Base-by-base conservation (phyloP, 176 grass and related monocot species). In the Tillandsia fasciculata region DNA sequence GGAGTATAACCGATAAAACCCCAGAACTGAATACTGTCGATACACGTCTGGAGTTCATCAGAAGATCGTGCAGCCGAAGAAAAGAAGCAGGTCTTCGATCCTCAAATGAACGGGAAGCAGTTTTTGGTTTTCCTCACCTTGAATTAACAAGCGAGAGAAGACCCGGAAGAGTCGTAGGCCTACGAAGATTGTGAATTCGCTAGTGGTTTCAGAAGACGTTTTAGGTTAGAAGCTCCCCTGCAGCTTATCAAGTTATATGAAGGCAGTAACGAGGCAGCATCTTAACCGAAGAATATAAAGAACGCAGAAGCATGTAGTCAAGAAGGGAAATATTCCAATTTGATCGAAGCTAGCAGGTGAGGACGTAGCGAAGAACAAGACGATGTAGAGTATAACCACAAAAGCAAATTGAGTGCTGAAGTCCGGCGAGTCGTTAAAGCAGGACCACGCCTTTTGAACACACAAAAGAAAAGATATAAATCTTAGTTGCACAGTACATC, bases 401-500 rank as follows among this genome's bases (percentile, higher is more conserved):
- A 69, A 69, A 51, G 53, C 75, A 77, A 69, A 61, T 61, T 78
- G 76, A 81, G 77, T 80, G 78, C 65, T 65, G 78, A 56, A 87
- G 88, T 76, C 77, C 67, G 88, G 83, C 58, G 81, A 83, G 81
- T 87, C 53, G 64, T 70, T 87, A 87, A 76, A 85, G 89, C 89
- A 91, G 89, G 75, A 83, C 54, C 74, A 83, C 81, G 79, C 89
- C 89, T 97, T 84, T 73, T 92, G 76, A 86, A 87, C 86, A 88
- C 82, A 92, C 18, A 84, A 61, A 81, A 86, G 78, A 90, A 83
- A 97, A 86, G 75, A 87, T 83, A 83, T 67, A 86, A 50, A 81
- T 85, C 82, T 90, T 83, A 97, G 93, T 82, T 73, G 75, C 79
- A 87, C 77, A 59, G 13, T 75, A 96, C 80, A 89, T 69, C 64